phyloP scores from a whole-genome alignment of 352 stramenopile species.

The Globisporangium paddicum region DNA sequence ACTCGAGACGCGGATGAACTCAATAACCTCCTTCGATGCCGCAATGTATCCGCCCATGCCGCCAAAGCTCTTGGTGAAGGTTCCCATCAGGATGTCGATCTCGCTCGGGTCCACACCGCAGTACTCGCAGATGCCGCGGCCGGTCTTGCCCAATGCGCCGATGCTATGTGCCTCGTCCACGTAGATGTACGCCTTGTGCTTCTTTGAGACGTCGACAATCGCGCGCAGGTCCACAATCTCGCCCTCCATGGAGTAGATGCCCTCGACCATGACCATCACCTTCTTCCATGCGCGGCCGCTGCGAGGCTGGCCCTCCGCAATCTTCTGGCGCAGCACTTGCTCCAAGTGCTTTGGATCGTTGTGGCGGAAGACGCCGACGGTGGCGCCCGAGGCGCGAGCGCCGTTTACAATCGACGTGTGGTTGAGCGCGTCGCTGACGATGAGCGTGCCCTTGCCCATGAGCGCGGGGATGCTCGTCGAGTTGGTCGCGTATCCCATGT shows the following conservation, averaged over 20 bases:
- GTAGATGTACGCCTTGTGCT: slow-evolving; percentile 94
- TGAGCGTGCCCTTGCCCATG: slow-evolving; percentile 84
- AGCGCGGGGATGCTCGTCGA: slow-evolving; percentile 92
- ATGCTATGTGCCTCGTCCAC: slow-evolving; percentile 95
- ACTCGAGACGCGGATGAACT: slow-evolving; percentile 14
- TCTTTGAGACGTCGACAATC: slow-evolving; percentile 89
- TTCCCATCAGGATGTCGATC: slow-evolving; percentile 97
- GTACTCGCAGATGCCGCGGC: slow-evolving; percentile 91
- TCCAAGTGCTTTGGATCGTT: slow-evolving; percentile 92
- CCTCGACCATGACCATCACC: slow-evolving; percentile 93
- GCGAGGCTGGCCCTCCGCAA: slow-evolving; percentile 64
- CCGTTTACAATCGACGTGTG: slow-evolving; percentile 97
- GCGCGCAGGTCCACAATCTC: slow-evolving; percentile 90
- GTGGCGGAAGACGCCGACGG: slow-evolving; percentile 93
- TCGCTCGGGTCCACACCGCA: slow-evolving; percentile 91
- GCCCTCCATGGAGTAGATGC: slow-evolving; percentile 96
- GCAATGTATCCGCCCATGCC: slow-evolving; percentile 94
- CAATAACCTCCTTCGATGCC: slow-evolving; percentile 24
- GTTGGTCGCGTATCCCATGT: slow-evolving; percentile 88
- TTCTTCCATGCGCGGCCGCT: slow-evolving; percentile 94
- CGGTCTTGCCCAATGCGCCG: slow-evolving; percentile 88
- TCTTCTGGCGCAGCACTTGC: slow-evolving; percentile 53
- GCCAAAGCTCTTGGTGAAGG: slow-evolving; percentile 97
- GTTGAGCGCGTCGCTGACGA: slow-evolving; percentile 95
- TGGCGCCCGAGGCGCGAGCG: slow-evolving; percentile 81